phyloP scores from a whole-genome alignment of 2,329 filamentous ascomycete genomes.

The Metarhizium album region DNA sequence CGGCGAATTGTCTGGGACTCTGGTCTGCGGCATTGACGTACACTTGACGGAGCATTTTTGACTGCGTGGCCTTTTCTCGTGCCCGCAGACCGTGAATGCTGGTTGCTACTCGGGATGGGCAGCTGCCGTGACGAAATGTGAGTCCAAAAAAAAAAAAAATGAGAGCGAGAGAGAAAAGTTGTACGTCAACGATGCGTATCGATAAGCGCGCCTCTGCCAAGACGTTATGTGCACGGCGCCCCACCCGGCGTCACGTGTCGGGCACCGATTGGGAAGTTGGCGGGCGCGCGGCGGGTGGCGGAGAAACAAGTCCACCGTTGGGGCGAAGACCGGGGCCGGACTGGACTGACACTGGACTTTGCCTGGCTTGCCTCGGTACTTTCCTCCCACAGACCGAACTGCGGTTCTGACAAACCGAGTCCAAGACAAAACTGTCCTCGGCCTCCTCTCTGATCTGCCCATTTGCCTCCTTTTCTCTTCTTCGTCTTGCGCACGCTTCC shows the following conservation, averaged over 20 bases:
- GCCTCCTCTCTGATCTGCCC: background rate
- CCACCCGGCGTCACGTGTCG: constrained; percentile 26
- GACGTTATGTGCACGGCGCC: no score
- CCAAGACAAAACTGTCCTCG: constrained; percentile 1
- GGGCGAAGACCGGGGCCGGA: constrained; percentile 6
- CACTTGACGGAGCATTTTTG: constrained; percentile 41
- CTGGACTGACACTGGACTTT: no score
- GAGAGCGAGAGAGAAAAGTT: no score
- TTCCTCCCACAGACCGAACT: constrained; percentile 10
- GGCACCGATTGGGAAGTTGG: constrained; percentile 1
- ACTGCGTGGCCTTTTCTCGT: constrained; percentile 1
- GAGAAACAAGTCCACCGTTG: background rate
- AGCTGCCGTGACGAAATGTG: background rate
- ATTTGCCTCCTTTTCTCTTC: background rate
- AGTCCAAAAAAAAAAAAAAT: constrained; percentile 13
- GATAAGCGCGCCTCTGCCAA: constrained; percentile 19
- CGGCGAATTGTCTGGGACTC: background rate
- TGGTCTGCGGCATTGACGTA: constrained; percentile 16
- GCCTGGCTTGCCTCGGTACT: constrained; percentile 15
- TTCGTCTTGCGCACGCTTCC: background rate
- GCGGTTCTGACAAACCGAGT: constrained; percentile 9
- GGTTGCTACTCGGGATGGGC: background rate
- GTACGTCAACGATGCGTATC: constrained; percentile 19
- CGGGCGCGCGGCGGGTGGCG: background rate
- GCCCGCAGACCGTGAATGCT: background rate